These are phyloP conservation scores for Blastomyces parvus DNA, from an alignment of 2,329 filamentous ascomycete genomes.

Conservation along the genomic window DNA sequence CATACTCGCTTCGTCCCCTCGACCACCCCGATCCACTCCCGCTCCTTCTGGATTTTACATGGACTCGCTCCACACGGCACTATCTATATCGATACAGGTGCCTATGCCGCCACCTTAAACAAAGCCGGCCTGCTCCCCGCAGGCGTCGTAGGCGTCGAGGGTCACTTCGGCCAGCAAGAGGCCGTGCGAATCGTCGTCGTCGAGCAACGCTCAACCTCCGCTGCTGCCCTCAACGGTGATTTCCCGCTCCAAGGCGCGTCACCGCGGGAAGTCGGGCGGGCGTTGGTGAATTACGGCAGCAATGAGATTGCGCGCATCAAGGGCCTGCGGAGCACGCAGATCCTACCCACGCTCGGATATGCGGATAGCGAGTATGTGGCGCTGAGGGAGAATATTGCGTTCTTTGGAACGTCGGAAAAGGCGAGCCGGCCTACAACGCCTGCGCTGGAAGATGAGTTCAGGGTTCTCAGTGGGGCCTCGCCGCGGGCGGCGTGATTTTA, in stretches of 20 bases:
- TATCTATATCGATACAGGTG: slow-evolving; percentile 86
- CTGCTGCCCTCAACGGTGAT: slow-evolving; percentile 32
- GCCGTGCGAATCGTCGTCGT: slow-evolving; percentile 79
- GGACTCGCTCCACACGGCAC: slow-evolving; percentile 84
- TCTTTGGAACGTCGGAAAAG: slow-evolving; percentile 40
- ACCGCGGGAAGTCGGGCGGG: slow-evolving; percentile 70
- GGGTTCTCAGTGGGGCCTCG: slow-evolving; percentile 10
- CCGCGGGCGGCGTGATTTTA: neutral
- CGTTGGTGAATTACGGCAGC: slow-evolving; percentile 86
- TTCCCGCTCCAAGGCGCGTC: slow-evolving; percentile 31
- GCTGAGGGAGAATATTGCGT: slow-evolving; percentile 74
- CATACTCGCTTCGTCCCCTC: slow-evolving; percentile 92
- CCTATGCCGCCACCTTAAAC: slow-evolving; percentile 65
- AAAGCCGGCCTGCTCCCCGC: slow-evolving; percentile 85
- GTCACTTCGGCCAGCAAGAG: slow-evolving; percentile 84
- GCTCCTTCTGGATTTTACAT: slow-evolving; percentile 95
- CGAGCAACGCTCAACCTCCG: slow-evolving; percentile 41
- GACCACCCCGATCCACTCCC: slow-evolving; percentile 73
- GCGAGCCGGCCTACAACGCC: slow-evolving; percentile 20
- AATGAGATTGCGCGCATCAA: slow-evolving; percentile 75
- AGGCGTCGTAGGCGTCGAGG: slow-evolving; percentile 82
- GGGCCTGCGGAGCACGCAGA: slow-evolving; percentile 73
- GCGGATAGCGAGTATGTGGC: slow-evolving; percentile 93
- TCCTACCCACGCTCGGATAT: slow-evolving; percentile 72
- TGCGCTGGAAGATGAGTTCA: slow-evolving; percentile 20